Evolutionary conservation across 169 alveolate species (phyloP).

Genomic region (Plasmodium gallinaceum): DNA sequence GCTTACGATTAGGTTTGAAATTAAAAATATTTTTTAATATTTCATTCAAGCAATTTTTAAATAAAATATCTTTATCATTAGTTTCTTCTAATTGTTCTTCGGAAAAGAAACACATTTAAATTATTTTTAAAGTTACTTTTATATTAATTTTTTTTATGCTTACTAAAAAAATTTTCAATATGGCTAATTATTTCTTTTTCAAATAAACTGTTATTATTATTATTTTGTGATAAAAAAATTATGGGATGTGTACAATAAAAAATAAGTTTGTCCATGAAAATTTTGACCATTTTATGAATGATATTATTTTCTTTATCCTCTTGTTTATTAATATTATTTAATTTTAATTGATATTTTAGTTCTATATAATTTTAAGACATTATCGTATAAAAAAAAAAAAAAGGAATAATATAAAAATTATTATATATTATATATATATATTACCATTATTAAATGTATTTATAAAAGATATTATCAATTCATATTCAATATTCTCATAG

Average conservation of each 20-base stretch:
- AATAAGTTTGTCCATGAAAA: conserved; percentile 49
- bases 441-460: conserved; percentile 54
- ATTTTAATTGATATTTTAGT: conserved; percentile 43
- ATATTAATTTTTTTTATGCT: conserved; percentile 8
- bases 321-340: conserved; percentile 21
- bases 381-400: not conserved
- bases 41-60: conserved; percentile 31
- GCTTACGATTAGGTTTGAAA: conserved; percentile 61
- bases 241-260: conserved; percentile 51
- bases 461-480: conserved; percentile 48
- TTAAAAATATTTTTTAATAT: conserved; percentile 36
- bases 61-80: conserved; percentile 14
- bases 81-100: conserved; percentile 57
- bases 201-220: conserved; percentile 22
- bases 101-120: not conserved
- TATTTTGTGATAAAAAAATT: conserved; percentile 14
- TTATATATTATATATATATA: not conserved
- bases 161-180: conserved; percentile 40
- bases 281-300: conserved; percentile 43
- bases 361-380: conserved; percentile 22
- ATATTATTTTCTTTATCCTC: conserved; percentile 41
- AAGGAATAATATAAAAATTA: not conserved
- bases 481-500: conserved; percentile 44
- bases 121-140: not conserved
- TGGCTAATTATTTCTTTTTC: conserved; percentile 41